Percentiles rank a stretch among this genome's conserved stretches.
These are phyloP conservation scores for Dictyostelium intermedium DNA, from an alignment of 78 protist species.

Conservation along the genomic window DNA sequence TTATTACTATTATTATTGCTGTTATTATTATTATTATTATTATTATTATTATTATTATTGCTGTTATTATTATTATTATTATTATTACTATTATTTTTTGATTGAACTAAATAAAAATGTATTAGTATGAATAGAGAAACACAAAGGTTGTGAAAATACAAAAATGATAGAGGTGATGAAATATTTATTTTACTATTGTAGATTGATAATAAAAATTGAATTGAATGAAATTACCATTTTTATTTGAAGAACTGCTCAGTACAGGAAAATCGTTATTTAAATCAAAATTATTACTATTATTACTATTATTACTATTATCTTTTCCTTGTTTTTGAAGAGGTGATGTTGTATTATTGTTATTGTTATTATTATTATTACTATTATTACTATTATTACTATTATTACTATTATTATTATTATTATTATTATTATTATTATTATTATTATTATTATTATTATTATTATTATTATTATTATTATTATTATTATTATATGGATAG, in stretches of 20 bases:
- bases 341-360: not conserved
- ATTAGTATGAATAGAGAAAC: not conserved
- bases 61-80: not conserved
- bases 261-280: conserved; percentile 42
- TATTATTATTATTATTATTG: not conserved
- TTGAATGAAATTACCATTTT: not conserved
- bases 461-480: not conserved
- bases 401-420: not conserved
- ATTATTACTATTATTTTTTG: not conserved
- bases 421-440: not conserved
- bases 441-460: conserved; percentile 5
- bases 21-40: not conserved
- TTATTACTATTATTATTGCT: not conserved
- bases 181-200: not conserved
- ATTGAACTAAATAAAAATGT: not conserved
- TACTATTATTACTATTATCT: not conserved
- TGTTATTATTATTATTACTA: not conserved
- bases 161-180: not conserved
- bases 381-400: not conserved
- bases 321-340: not conserved
- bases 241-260: conserved; percentile 18
- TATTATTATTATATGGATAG: not conserved
- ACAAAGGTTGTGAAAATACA: not conserved
- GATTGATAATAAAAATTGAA: no score
- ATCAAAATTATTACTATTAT: not conserved